phyloP scores from a whole-genome alignment of 768 basidiomycete genomes.

The Chlorophyllum brunneum region DNA sequence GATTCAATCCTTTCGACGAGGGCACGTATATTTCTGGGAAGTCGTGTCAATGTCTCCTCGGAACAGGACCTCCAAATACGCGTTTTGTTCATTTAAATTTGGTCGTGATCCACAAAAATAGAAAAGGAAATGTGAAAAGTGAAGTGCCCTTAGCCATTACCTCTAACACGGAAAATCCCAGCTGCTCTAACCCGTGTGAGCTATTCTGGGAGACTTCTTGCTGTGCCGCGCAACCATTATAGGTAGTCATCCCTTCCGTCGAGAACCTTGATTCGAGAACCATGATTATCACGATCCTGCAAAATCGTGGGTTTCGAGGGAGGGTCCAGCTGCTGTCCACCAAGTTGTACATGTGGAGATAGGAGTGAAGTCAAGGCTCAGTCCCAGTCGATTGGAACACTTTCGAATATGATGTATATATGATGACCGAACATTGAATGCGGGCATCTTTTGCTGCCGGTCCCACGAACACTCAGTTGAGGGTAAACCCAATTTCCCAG shows the following conservation, averaged over 20 bases:
- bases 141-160: background rate
- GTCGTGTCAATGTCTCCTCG: background rate
- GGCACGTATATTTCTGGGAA: background rate
- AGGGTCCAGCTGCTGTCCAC: background rate
- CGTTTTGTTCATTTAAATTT: background rate
- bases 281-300: constrained; percentile 15
- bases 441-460: too few relatives aligned
- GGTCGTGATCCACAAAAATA: background rate
- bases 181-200: background rate
- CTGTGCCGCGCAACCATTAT: background rate
- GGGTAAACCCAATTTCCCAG: too few relatives aligned
- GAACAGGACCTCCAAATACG: background rate
- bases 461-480: too few relatives aligned
- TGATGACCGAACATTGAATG: background rate
- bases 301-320: constrained; percentile 20
- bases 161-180: constrained; percentile 6
- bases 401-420: background rate
- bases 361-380: background rate
- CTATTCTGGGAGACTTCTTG: constrained; percentile 4
- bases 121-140: constrained; percentile 1
- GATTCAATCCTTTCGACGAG: background rate
- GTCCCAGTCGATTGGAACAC: background rate
- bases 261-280: constrained; percentile 9
- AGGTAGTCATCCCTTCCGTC: constrained; percentile 6
- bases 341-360: constrained; percentile 5